These are phyloP conservation scores for Peronospora destructor DNA, from an alignment of 352 stramenopile species.

Conservation along the genomic window DNA sequence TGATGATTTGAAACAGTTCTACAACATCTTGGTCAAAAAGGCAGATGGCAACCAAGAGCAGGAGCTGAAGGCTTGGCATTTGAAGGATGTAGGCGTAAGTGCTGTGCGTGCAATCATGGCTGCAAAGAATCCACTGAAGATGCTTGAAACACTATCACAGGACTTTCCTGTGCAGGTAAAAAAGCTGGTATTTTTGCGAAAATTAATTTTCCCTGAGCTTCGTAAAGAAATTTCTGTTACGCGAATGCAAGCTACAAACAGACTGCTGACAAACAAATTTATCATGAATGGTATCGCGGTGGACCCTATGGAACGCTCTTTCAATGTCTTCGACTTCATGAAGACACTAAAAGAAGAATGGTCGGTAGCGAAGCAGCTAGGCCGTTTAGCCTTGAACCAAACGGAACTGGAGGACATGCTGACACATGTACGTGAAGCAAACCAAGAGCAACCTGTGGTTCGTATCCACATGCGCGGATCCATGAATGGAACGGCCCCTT, in stretches of 20 bases:
- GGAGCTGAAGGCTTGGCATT: slow-evolving; percentile 78
- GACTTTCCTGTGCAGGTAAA: slow-evolving; percentile 87
- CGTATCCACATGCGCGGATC: slow-evolving; percentile 65
- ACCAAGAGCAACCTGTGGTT: slow-evolving; percentile 34
- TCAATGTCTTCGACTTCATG: slow-evolving; percentile 90
- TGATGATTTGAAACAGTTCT: slow-evolving; percentile 45
- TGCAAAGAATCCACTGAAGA: slow-evolving; percentile 68
- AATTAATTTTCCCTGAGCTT: slow-evolving; percentile 43
- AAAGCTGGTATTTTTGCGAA: slow-evolving; percentile 63
- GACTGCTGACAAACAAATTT: slow-evolving; percentile 56
- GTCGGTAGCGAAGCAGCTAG: slow-evolving; percentile 65
- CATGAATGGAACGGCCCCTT: slow-evolving; percentile 44
- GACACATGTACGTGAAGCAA: slow-evolving; percentile 45
- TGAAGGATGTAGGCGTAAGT: slow-evolving; percentile 85
- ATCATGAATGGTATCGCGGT: slow-evolving; percentile 85
- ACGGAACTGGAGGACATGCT: slow-evolving; percentile 57
- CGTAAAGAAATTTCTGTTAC: slow-evolving; percentile 36
- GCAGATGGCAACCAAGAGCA: slow-evolving; percentile 31
- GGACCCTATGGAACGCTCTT: slow-evolving; percentile 73
- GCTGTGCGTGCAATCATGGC: slow-evolving; percentile 64
- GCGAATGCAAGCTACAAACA: slow-evolving; percentile 27
- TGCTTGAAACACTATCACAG: slow-evolving; percentile 74
- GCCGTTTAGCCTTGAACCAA: slow-evolving; percentile 35
- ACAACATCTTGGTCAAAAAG: slow-evolving; percentile 45
- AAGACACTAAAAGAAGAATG: slow-evolving; percentile 69